Percentiles rank a stretch among this genome's conserved stretches.
Conservation (phyloP, 2,329 filamentous ascomycete genomes). For the Penicillium sp. region DNA sequence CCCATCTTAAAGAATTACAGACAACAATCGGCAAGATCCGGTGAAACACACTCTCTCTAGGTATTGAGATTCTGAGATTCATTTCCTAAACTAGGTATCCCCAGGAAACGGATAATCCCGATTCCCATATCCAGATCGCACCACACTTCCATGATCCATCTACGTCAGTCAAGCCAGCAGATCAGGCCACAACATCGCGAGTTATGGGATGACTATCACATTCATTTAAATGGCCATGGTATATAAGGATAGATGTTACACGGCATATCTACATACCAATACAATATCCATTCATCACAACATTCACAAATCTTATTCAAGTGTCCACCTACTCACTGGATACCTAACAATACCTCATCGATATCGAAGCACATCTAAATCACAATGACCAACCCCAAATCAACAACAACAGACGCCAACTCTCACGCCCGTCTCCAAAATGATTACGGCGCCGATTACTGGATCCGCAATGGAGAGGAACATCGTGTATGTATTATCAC, state of each 20-base stretch:
- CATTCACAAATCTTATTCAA: too few species aligned
- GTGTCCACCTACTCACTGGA: not conserved
- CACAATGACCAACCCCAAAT: slow-evolving; percentile 3
- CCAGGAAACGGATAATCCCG: not conserved
- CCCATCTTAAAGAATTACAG: too few species aligned
- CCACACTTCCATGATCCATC: slow-evolving; percentile 12
- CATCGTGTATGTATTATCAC: slow-evolving; percentile 22
- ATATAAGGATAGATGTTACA: slow-evolving; percentile 7
- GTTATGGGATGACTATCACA: too few species aligned
- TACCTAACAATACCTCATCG: not conserved
- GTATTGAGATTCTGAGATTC: too few species aligned
- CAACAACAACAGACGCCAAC: not conserved
- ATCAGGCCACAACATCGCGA: slow-evolving; percentile 8
- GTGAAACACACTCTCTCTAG: too few species aligned
- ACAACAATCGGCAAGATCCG: not conserved
- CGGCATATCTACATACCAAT: too few species aligned
- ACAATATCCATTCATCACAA: too few species aligned
- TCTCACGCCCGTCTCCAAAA: slow-evolving; percentile 29
- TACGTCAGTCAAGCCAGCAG: slow-evolving; percentile 11
- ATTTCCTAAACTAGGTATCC: not conserved
- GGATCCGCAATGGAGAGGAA: slow-evolving; percentile 28
- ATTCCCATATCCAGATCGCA: slow-evolving; percentile 9
- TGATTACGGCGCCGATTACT: slow-evolving; percentile 38
- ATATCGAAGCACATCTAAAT: not conserved
- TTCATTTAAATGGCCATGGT: not conserved